Conservation (phyloP, 169 alveolate genomes). For the Theileria parva region DNA sequence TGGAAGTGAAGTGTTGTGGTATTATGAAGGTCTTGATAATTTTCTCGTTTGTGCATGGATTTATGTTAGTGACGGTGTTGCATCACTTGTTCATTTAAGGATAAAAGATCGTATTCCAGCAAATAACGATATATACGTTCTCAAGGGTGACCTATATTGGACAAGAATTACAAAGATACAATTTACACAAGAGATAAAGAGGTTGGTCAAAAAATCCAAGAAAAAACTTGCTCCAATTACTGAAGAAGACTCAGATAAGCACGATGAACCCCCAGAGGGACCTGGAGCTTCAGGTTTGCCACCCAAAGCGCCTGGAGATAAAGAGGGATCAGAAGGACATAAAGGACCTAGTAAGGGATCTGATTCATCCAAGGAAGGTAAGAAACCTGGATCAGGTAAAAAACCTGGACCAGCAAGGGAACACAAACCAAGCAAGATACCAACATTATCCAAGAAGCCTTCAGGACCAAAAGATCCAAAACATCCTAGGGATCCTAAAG, state of each 20-base stretch:
- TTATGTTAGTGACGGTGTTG: background rate
- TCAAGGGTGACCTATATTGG: background rate
- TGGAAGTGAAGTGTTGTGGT: background rate
- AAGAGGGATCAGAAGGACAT: background rate
- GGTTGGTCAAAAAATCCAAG: background rate
- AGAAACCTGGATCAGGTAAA: background rate
- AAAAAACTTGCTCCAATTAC: background rate
- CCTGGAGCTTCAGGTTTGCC: background rate
- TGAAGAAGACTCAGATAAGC: background rate
- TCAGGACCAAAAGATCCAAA: background rate
- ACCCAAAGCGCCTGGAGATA: background rate
- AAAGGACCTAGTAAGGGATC: background rate
- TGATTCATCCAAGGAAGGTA: background rate
- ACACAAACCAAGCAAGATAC: background rate
- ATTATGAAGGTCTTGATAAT: slow-evolving; percentile 1
- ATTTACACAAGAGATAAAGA: background rate
- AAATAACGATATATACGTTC: background rate
- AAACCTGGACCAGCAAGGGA: background rate
- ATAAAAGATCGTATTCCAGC: background rate
- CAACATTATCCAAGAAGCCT: background rate
- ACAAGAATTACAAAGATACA: background rate
- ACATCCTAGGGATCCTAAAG: background rate
- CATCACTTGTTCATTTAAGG: background rate
- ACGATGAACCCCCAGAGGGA: background rate
- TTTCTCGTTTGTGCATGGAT: background rate